These are phyloP conservation scores for Kwoniella sp. DNA, from an alignment of 768 basidiomycete genomes.

Conservation along the genomic window DNA sequence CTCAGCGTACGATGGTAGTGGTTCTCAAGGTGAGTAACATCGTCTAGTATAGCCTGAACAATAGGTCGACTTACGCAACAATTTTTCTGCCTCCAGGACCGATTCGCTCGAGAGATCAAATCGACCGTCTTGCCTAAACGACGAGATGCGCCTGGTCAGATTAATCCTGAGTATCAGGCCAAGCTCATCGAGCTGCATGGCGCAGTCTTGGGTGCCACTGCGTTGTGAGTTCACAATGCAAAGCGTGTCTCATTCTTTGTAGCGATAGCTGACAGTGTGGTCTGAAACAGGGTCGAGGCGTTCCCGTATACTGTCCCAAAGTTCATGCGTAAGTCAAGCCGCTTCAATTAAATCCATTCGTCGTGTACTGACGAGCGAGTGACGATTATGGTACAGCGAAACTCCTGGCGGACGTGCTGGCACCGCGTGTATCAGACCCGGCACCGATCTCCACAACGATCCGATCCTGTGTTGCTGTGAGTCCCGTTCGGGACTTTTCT, in stretches of 20 bases:
- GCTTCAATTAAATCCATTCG: background rate
- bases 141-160: conserved; percentile 58
- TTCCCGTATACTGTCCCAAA: conserved; percentile 94
- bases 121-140: conserved; percentile 69
- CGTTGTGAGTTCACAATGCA: conserved; percentile 66
- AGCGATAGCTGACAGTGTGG: background rate
- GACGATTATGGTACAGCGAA: conserved; percentile 60
- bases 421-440: conserved; percentile 83
- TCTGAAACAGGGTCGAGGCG: conserved; percentile 66
- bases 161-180: conserved; percentile 72
- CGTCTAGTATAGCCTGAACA: background rate
- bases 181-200: conserved; percentile 76
- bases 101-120: conserved; percentile 72
- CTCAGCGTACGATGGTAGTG: conserved; percentile 82
- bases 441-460: conserved; percentile 89
- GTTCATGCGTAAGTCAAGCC: conserved; percentile 65
- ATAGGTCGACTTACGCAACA: background rate
- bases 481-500: no score
- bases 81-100: conserved; percentile 63
- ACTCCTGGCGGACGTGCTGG: conserved; percentile 74
- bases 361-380: background rate
- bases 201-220: conserved; percentile 90
- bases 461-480: conserved; percentile 65
- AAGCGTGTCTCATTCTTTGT: no score
- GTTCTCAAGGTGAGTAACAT: conserved; percentile 69